phyloP scores from a whole-genome alignment of 2,329 filamentous ascomycete species.

The Huntiella bhutanensis region DNA sequence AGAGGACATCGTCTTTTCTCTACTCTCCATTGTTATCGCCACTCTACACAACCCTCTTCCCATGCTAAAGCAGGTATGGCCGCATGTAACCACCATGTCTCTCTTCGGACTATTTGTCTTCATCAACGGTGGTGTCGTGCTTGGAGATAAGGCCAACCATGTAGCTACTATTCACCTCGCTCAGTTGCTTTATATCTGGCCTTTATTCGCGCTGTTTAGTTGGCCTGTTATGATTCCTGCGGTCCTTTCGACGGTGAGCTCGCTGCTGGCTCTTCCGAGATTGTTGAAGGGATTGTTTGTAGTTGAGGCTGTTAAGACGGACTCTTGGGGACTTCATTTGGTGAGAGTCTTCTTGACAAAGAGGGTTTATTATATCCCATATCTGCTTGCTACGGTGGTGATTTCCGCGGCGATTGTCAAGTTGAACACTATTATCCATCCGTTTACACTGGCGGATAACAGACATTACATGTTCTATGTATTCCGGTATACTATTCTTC shows the following conservation, averaged over 20 bases:
- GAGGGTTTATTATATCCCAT: conserved; percentile 21
- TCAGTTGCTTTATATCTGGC: conserved; percentile 92
- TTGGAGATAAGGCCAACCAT: conserved; percentile 94
- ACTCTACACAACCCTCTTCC: conserved; percentile 28
- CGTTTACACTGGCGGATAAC: conserved; percentile 91
- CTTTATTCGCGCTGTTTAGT: conserved; percentile 78
- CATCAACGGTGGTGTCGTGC: conserved; percentile 82
- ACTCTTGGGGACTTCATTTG: not conserved
- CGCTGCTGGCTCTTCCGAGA: conserved; percentile 1
- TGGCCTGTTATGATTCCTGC: conserved; percentile 50
- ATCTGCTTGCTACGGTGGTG: conserved; percentile 19
- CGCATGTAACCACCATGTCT: conserved; percentile 41
- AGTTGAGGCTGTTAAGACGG: not conserved
- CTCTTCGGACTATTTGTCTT: conserved; percentile 57
- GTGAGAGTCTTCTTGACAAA: conserved; percentile 15
- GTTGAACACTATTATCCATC: conserved; percentile 84
- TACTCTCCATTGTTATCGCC: conserved; percentile 45
- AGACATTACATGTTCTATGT: conserved; percentile 95
- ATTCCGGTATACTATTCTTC: conserved; percentile 65
- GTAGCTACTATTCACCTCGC: conserved; percentile 72
- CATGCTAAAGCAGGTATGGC: conserved; percentile 32
- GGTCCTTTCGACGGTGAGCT: conserved; percentile 20
- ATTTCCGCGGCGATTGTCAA: conserved; percentile 35
- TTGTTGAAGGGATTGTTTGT: not conserved
- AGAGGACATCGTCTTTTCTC: conserved; percentile 32